These are phyloP conservation scores for Yamadazyma phyllophila DNA, from an alignment of 805 yeast genomes.

Conservation along the genomic window DNA sequence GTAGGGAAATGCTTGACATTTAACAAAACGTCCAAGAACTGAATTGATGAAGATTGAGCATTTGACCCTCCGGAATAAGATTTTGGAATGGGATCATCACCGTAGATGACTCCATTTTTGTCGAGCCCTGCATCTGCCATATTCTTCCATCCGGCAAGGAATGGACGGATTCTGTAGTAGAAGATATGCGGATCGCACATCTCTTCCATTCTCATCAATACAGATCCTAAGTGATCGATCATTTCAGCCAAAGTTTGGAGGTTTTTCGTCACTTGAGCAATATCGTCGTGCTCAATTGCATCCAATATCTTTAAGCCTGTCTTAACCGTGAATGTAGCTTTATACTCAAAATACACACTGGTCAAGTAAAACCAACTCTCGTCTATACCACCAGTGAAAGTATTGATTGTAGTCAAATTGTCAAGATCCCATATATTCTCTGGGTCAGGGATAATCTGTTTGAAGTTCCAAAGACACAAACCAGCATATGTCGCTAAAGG, in stretches of 20 bases:
- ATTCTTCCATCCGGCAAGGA: slow-evolving; percentile 90
- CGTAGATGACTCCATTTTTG: slow-evolving; percentile 72
- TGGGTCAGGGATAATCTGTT: slow-evolving; percentile 50
- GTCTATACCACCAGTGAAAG: slow-evolving; percentile 87
- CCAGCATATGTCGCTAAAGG: slow-evolving; percentile 89
- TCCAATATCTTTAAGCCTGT: slow-evolving; percentile 67
- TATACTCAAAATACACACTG: slow-evolving; percentile 79
- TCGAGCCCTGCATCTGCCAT: slow-evolving; percentile 81
- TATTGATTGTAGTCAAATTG: slow-evolving; percentile 72
- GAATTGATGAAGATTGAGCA: slow-evolving; percentile 89
- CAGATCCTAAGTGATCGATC: slow-evolving; percentile 70
- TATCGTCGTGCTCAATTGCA: slow-evolving; percentile 49
- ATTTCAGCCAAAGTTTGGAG: slow-evolving; percentile 69
- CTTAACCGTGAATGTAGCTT: slow-evolving; percentile 69
- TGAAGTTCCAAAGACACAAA: slow-evolving; percentile 84
- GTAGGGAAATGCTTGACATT: slow-evolving; percentile 78
- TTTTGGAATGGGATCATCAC: slow-evolving; percentile 56
- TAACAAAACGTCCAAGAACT: slow-evolving; percentile 75
- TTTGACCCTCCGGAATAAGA: slow-evolving; percentile 85
- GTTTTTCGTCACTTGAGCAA: slow-evolving; percentile 37
- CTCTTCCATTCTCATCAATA: slow-evolving; percentile 81
- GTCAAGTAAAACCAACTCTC: slow-evolving; percentile 94
- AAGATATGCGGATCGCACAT: slow-evolving; percentile 94
- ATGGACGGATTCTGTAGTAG: slow-evolving; percentile 83
- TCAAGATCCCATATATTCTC: slow-evolving; percentile 52